Base-by-base conservation (phyloP, 202 grass and related monocot species). In the Saccharum hybrid region DNA sequence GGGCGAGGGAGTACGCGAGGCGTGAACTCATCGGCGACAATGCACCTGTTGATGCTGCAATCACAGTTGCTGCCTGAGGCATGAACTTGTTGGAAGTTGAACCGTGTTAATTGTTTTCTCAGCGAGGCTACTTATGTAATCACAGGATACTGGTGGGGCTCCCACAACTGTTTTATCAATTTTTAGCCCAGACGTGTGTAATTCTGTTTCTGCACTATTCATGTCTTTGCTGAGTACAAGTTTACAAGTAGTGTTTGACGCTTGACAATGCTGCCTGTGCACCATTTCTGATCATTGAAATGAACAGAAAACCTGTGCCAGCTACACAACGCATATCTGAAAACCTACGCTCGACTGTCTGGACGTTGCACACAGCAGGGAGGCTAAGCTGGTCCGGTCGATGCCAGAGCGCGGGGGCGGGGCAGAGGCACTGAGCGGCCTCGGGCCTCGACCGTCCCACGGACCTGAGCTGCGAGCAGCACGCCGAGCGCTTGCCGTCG, bases 1-100 rank as follows among this genome's bases (percentile, higher is more conserved):
- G 96, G 3, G 90, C 93, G 2, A 88, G 80, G 86, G 79, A 77
- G 64, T 72, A 89, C 10, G 91, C 79, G 0, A 91, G 84, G 93
- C 86, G 90, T 33, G 91, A 94, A 52, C 81, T 84, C 3, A 62
- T 90, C 8, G 80, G 88, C 3, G 88, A 84, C 61, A 80, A 4
- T 22, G 37, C 37, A 15, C 51, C 82, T 72, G 22, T 38, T 1
- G 82, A 63, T 71, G 41, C 80, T 63, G 26, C 85, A 62, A 26
- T 12, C 15, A 4, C 56, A 21, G 18, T 68, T 23, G 19, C 22
- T 0, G 80, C 75, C 42, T 87, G 75, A 83, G 15, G 26, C 45
- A 15, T 51, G 45, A 23, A 67, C 62, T 49, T 4, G 19, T 18
- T 77, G 36, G 36, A 22, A 21, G 10, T 57, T 73, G n/a, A 59